Conservation (phyloP, 306 rosid genomes). For the Prosopis cineraria region DNA sequence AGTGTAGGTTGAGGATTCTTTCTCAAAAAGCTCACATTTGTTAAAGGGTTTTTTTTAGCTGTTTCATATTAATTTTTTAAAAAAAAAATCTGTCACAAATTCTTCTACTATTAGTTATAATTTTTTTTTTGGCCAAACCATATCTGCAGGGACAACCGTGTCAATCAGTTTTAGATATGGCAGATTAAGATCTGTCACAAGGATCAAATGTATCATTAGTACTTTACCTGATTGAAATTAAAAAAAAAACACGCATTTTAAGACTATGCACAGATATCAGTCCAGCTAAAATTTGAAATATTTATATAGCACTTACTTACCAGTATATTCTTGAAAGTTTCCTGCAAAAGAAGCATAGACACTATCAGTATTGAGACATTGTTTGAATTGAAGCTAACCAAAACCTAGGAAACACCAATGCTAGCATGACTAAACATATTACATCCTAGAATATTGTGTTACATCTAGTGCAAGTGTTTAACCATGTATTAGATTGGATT, state of each 20-base stretch:
- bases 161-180: conserved; percentile 94
- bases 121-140: too few species aligned
- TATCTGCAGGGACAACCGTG: conserved; percentile 81
- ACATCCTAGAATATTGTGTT: too few species aligned
- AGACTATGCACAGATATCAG: background rate
- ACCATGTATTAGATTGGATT: background rate
- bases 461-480: background rate
- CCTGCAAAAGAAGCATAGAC: conserved; percentile 60
- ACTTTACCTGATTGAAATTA: conserved; percentile 20
- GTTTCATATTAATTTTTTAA: too few species aligned
- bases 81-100: too few species aligned
- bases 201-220: conserved; percentile 18
- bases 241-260: background rate
- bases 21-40: conserved; percentile 95
- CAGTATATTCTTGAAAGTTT: conserved; percentile 78
- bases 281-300: background rate
- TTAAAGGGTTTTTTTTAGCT: too few species aligned
- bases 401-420: background rate
- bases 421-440: background rate
- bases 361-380: conserved; percentile 31
- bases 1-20: conserved; percentile 91
- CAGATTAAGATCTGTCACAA: conserved; percentile 76
- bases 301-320: conserved; percentile 61
- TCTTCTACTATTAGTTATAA: too few species aligned
- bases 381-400: conserved; percentile 18